phyloP scores from a whole-genome alignment of 305 asterid genomes.

The Petunia hybrid region DNA sequence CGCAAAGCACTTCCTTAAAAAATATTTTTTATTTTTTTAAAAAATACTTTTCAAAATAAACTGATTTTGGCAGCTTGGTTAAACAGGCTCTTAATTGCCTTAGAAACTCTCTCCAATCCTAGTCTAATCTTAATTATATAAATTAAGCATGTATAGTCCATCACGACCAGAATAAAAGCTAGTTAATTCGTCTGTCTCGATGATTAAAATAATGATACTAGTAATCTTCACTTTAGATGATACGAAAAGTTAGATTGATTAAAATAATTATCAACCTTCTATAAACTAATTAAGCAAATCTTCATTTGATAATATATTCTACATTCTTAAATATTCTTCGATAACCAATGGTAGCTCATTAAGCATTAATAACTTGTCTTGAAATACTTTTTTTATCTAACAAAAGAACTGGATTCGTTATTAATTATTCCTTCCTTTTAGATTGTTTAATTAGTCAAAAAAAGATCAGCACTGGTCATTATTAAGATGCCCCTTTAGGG shows the following conservation, averaged over 20 bases:
- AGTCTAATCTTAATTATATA: conserved; percentile 14
- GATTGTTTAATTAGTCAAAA: conserved; percentile 7
- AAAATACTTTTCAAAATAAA: no score
- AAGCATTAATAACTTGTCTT: conserved; percentile 12
- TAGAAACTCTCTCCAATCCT: background rate
- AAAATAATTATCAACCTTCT: background rate
- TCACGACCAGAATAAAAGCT: background rate
- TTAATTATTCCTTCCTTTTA: background rate
- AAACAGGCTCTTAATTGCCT: background rate
- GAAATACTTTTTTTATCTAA: background rate
- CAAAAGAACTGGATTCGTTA: background rate
- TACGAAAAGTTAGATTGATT: background rate
- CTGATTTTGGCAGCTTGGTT: no score
- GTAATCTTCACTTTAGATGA: background rate
- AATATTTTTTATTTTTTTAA: no score
- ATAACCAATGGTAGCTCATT: conserved; percentile 21
- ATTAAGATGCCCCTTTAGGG: background rate
- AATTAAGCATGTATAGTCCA: background rate
- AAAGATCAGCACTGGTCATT: conserved; percentile 5
- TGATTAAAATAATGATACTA: background rate
- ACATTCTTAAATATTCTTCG: conserved; percentile 15
- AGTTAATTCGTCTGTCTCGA: background rate
- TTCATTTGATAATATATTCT: background rate
- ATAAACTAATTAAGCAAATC: background rate
- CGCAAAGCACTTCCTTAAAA: no score